Evolutionary conservation across 176 grass and related monocot genomes (phyloP), one percentile per base, ranked within the genome.

Genomic region (Tillandsia fasciculata): DNA sequence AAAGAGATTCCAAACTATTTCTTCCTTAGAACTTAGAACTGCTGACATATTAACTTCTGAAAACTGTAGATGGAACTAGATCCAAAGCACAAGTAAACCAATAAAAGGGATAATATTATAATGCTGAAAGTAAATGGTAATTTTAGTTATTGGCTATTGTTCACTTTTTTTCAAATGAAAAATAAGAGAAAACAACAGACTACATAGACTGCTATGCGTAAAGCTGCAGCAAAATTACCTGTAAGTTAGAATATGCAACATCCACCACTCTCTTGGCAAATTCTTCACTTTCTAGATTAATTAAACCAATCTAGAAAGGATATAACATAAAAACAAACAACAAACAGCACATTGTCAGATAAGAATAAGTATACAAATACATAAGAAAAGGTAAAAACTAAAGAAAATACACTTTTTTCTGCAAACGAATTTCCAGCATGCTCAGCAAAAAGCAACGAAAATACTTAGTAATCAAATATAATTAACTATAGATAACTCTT

Each of bases 281-380:
- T 28, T 92, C 86, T 79, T 97, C 94, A 81, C 91, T 83, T 83
- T 97, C 94, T 78, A 97, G 85, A 78, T 97, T 97, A 87, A 97
- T 76, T 77, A 97, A 71, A 74, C 94, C 94, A 71, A 97, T 74
- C 94, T 97, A 79, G 2, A 8, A 53, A 67, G 8, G 29, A 20
- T 52, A 33, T n/a, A 59, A 28, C 22, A 33, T 47, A 75, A 9
- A 51, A 53, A 51, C 51, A 8, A 70, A 51, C 50, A 68, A 69
- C 64, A 72, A 63, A 42, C 11, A 69, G 29, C 64, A 53, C 10
- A 57, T 57, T 8, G 1, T 14, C 53, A 56, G 53, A 57, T 57
- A 17, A 57, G 53, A n/a, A 56, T 42, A 42, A 42, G 33, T 14
- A n/a, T n/a, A 56, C 12, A 56, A 56, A n/a, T 5, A 56, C 53